A percentile compares a stretch with the other conserved stretches of the same genome.
Evolutionary conservation across 116 monocot genomes (phyloP).

Genomic region (Phalaenopsis hybrid): DNA sequence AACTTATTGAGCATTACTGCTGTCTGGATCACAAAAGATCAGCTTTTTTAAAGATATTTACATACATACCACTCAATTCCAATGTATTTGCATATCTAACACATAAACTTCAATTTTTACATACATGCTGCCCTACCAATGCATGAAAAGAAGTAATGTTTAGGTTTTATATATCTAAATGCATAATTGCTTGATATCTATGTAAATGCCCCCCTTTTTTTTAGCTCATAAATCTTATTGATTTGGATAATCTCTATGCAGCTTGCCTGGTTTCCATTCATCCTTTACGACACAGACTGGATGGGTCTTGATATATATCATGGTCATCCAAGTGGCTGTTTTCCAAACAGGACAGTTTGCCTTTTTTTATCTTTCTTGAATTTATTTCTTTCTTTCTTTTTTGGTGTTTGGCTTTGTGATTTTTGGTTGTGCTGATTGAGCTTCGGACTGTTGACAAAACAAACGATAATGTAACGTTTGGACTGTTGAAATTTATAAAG

Average conservation of each 20-base stretch:
- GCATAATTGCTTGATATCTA: no score
- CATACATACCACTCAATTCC: no score
- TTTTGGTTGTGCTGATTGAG: not conserved
- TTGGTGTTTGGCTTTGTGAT: not conserved
- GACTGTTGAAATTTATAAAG: not conserved
- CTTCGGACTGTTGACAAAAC: not conserved
- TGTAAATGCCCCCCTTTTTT: no score
- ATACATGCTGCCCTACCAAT: no score
- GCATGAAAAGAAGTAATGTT: no score
- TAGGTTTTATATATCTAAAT: no score
- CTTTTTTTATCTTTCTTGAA: not conserved
- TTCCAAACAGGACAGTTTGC: not conserved
- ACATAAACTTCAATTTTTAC: no score
- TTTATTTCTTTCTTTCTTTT: not conserved
- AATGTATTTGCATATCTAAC: no score
- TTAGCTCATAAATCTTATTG: not conserved
- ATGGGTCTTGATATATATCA: slow-evolving; percentile 63
- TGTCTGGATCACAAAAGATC: not conserved
- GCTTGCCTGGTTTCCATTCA: slow-evolving; percentile 58
- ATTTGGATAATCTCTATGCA: slow-evolving; percentile 3
- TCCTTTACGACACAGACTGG: slow-evolving; percentile 56
- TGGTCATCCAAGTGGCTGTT: slow-evolving; percentile 24
- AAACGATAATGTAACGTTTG: not conserved
- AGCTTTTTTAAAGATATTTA: not conserved
- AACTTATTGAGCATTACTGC: not conserved